Evolutionary conservation across 441 rosid species (phyloP), one percentile per base, ranked within the genome.

Genomic region (Erodium moschatum): DNA sequence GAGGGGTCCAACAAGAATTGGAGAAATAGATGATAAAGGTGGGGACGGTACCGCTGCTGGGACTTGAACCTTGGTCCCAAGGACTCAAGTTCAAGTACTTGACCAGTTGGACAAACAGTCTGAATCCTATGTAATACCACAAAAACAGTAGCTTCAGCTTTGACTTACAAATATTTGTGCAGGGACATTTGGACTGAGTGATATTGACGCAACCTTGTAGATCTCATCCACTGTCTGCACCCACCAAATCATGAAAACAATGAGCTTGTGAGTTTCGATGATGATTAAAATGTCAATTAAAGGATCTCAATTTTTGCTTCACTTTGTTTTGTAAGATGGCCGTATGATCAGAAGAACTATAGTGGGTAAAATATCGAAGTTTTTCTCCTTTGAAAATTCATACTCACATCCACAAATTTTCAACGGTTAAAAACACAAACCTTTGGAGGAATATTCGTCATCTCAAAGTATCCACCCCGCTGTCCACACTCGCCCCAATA

Each of bases 401-500:
- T 11, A 44, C n/a, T 56, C 13, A 2, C 2, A 44, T 12, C n/a
- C 4, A 44, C 50, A 44, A 12, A 44, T 11, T 44, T 44, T 35
- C 8, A 35, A 35, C 1, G 9, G 40, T 35, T 35, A 35, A 35
- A 8, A 35, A 67, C 66, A 35, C 80, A 69, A 78, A 90, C 98
- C 96, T 76, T 66, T 38, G 97, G 86, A 74, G 98, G 92, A 66
- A 93, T 81, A 80, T 93, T 93, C 31, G 97, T 91, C 97, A 91
- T 89, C 87, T 93, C 97, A 75, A 93, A 91, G 86, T 93, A 93
- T 73, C 98, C 98, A 79, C 98, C 98, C n/a, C 98, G 86, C 82
- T 91, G 98, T 74, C 98, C 98, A 52, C 98, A 93, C 80, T 93
- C 98, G 0, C 98, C 97, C 95, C 95, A 93, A 79, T 88, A 93